These are phyloP conservation scores for Taphrina sp. DNA, from an alignment of 1,139 yeast species.

Conservation along the genomic window DNA sequence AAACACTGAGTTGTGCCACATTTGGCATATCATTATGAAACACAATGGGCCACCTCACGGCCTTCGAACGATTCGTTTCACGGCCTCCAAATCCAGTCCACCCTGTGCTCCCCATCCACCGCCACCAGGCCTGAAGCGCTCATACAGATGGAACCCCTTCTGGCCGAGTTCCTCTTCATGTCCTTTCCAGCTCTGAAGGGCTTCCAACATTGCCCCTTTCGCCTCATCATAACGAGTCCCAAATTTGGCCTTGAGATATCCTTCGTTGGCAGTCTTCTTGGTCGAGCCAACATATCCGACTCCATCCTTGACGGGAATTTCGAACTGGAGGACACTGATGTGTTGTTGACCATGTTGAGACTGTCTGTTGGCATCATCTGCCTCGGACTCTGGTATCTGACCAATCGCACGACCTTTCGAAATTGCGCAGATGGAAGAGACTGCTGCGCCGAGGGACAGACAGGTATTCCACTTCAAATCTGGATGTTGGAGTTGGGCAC, in stretches of 20 bases:
- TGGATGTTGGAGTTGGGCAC: slow-evolving; percentile 15
- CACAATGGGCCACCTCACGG: background rate
- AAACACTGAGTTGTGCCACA: too few species aligned
- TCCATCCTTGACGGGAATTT: slow-evolving; percentile 5
- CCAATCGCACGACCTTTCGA: slow-evolving; percentile 29
- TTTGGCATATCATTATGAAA: too few species aligned
- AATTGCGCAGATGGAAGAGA: slow-evolving; percentile 20
- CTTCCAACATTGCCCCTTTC: slow-evolving; percentile 1
- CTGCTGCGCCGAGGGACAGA: slow-evolving; percentile 24
- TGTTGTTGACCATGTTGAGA: background rate
- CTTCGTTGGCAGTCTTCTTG: slow-evolving; percentile 15
- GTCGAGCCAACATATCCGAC: slow-evolving; percentile 16
- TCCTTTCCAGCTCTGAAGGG: slow-evolving; percentile 15
- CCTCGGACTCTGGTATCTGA: slow-evolving; percentile 12
- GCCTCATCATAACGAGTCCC: slow-evolving; percentile 9
- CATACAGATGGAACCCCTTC: slow-evolving; percentile 27
- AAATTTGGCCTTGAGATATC: slow-evolving; percentile 15
- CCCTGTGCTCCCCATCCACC: slow-evolving; percentile 27
- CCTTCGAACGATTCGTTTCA: slow-evolving; percentile 2
- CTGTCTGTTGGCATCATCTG: background rate
- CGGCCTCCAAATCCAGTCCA: slow-evolving; percentile 10
- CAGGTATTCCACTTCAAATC: slow-evolving; percentile 11
- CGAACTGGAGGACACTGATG: slow-evolving; percentile 13
- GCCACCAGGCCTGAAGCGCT: slow-evolving; percentile 16
- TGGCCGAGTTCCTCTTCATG: slow-evolving; percentile 13